Evolutionary conservation across 805 yeast species (phyloP), one percentile per base, ranked within the genome.

Genomic region (Hanseniaspora pseudoguilliermondii): DNA sequence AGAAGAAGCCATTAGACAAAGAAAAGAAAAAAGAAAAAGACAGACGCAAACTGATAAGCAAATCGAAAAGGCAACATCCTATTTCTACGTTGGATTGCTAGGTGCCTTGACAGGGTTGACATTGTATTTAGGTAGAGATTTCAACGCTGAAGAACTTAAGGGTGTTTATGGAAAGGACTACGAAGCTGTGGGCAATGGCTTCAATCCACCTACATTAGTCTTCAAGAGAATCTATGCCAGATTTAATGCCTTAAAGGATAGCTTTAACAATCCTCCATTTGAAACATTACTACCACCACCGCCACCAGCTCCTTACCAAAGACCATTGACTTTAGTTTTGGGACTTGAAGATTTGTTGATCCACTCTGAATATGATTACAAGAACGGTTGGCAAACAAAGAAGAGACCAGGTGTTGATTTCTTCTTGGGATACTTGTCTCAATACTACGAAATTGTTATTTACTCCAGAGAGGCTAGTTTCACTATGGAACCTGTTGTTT

Each of bases 351-450:
- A 93, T 65, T 73, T 93, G 58, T 77, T 93, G 66, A 80, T 91
- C 57, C 96, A 93, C 69, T 82, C 95, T 41, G 86, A 84, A 60
- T 93, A 98, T 98, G 79, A 86, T 57, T 80, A 87, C 62, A 81
- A 86, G 69, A 77, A 81, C 66, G 98, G 98, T 55, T 93, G 99
- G 99, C 83, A 93, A 73, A 91, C 97, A 16, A 97, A 96, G 34
- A 93, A 93, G 76, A 87, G 99, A 74, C 97, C 98, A 36, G 99
- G 98, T 60, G 82, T 88, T 59, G 98, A 95, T 70, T 93, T 93
- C 75, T 93, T 93, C 73, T 74, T 93, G 67, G 96, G 95, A 32
- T 93, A 93, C 71, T 75, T 93, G 63, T 86, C 96, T 8, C 95
- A 87, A 72, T 91, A 89, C 75, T 93, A 91, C 71, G 99, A 93